Evolutionary conservation across 306 rosid genomes (phyloP).

Genomic region (Trichosanthes truncata): DNA sequence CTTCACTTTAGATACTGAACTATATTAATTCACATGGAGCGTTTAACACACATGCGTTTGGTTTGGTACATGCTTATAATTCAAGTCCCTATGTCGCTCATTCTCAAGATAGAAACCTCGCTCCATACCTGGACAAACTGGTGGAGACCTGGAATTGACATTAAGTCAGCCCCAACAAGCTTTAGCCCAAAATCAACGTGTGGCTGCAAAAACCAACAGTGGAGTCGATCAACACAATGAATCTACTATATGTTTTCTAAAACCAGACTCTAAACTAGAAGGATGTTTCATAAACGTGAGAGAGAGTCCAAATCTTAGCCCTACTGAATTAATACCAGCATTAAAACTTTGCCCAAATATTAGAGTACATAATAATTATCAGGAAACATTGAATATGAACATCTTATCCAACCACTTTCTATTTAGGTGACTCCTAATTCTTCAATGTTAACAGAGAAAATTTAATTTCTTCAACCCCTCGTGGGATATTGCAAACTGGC

Average conservation of each 20-base stretch:
- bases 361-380: background rate
- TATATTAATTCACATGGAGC: background rate
- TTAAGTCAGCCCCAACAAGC: constrained; percentile 75
- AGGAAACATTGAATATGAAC: background rate
- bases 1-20: background rate
- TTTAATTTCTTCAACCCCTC: background rate
- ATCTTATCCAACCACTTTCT: background rate
- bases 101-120: background rate
- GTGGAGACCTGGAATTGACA: constrained; percentile 89
- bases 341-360: background rate
- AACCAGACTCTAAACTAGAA: background rate
- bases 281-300: background rate
- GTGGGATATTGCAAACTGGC: background rate
- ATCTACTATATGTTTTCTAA: background rate
- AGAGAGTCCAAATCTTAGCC: background rate
- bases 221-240: background rate
- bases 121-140: constrained; percentile 67
- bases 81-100: background rate
- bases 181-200: constrained; percentile 89
- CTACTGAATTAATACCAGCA: background rate
- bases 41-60: background rate
- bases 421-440: background rate
- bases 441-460: background rate
- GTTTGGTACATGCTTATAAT: background rate
- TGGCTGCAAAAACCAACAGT: constrained; percentile 43